Percentiles rank a stretch among this genome's conserved stretches.
These are phyloP conservation scores for Sugiyamaella pinicola DNA, from an alignment of 1,139 yeast species.

Conservation along the genomic window DNA sequence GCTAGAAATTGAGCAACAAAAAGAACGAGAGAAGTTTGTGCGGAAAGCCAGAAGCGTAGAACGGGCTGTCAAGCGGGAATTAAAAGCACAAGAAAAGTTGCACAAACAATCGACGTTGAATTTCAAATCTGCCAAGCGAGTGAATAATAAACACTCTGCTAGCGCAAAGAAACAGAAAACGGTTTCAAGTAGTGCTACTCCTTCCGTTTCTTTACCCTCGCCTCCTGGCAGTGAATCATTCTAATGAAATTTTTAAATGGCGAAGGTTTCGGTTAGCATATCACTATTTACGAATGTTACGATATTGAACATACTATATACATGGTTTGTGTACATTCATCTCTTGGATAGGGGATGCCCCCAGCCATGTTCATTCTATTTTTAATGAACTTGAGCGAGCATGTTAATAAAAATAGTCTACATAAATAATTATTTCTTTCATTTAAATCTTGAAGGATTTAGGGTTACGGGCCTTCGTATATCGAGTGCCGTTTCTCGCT, in stretches of 20 bases:
- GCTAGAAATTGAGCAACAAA: conserved; percentile 22
- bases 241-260: too few relatives aligned
- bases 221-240: too few relatives aligned
- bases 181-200: neutral
- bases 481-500: too few relatives aligned
- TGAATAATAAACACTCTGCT: neutral
- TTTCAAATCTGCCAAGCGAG: conserved; percentile 21
- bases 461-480: too few relatives aligned
- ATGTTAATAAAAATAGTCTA: conserved; percentile 11
- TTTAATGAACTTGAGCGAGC: too few relatives aligned
- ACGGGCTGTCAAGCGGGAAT: conserved; percentile 11
- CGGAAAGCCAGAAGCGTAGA: conserved; percentile 25
- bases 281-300: too few relatives aligned
- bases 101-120: conserved; percentile 18
- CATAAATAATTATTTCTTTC: neutral
- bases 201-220: neutral
- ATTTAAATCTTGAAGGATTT: too few relatives aligned
- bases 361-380: neutral
- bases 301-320: too few relatives aligned
- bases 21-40: conserved; percentile 21
- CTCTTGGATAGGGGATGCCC: too few relatives aligned
- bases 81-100: conserved; percentile 17
- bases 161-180: conserved; percentile 7
- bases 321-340: too few relatives aligned
- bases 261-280: too few relatives aligned